Evolutionary conservation across 495 filamentous ascomycete species (phyloP).

Genomic region (Neurospora sp.): DNA sequence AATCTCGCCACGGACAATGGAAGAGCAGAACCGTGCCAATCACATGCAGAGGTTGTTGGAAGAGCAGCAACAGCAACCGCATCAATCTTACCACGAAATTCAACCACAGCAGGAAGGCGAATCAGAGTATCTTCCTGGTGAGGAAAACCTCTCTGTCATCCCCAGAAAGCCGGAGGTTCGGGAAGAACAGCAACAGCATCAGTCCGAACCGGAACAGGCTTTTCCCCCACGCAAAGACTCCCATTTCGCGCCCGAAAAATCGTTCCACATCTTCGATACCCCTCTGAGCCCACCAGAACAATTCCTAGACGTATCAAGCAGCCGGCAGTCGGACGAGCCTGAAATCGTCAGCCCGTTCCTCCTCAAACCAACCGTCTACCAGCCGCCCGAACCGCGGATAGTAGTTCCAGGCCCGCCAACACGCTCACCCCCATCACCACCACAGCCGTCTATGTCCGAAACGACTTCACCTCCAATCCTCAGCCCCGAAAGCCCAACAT

Average conservation of each 20-base stretch:
- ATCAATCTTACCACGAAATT: not conserved
- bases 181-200: not conserved
- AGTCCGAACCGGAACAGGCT: not conserved
- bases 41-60: conserved; percentile 15
- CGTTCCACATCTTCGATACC: conserved; percentile 38
- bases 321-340: conserved; percentile 10
- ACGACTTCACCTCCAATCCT: not conserved
- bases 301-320: conserved; percentile 1
- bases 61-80: conserved; percentile 15
- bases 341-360: conserved; percentile 3
- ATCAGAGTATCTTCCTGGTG: not conserved
- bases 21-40: conserved; percentile 18
- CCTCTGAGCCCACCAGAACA: conserved; percentile 15
- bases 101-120: not conserved
- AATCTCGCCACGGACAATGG: conserved; percentile 21
- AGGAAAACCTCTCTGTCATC: not conserved
- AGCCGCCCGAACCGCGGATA: conserved; percentile 26
- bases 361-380: conserved; percentile 23
- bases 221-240: conserved; percentile 4
- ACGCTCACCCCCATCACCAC: not conserved
- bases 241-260: conserved; percentile 33
- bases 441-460: not conserved
- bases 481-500: conserved; percentile 16
- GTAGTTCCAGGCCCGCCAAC: conserved; percentile 16
- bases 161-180: not conserved